phyloP scores from a whole-genome alignment of 129 eudicot species.

The Chrysanthemum makinoi region DNA sequence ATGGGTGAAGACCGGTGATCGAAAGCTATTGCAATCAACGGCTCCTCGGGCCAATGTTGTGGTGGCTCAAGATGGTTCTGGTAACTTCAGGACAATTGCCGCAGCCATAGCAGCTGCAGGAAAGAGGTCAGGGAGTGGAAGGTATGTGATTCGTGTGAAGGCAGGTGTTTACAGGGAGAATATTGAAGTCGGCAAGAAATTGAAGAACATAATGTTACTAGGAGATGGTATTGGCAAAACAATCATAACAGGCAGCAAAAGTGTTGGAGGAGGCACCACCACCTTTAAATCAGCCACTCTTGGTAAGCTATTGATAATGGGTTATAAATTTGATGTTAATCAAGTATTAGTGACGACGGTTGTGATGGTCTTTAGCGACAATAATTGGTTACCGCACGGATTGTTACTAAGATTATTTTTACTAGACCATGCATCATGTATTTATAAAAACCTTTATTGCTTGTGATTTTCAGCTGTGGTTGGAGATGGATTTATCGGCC shows the following conservation, averaged over 20 bases:
- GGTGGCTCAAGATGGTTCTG: slow-evolving; percentile 81
- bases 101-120: slow-evolving; percentile 59
- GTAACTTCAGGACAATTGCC: slow-evolving; percentile 47
- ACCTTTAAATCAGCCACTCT: slow-evolving; percentile 78
- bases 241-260: slow-evolving; percentile 63
- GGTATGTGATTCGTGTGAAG: slow-evolving; percentile 62
- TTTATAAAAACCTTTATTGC: background rate
- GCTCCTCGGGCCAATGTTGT: slow-evolving; percentile 43
- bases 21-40: slow-evolving; percentile 50
- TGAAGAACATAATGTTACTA: slow-evolving; percentile 62
- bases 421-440: too few relatives aligned
- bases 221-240: slow-evolving; percentile 84
- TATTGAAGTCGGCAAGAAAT: slow-evolving; percentile 39
- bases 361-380: too few relatives aligned
- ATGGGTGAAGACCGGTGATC: slow-evolving; percentile 58
- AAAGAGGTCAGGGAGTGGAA: slow-evolving; percentile 43
- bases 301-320: slow-evolving; percentile 40
- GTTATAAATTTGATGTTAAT: too few relatives aligned
- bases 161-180: slow-evolving; percentile 60
- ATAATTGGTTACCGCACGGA: too few relatives aligned
- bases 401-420: too few relatives aligned
- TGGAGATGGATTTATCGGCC: slow-evolving; percentile 51
- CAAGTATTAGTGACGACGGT: too few relatives aligned
- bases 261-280: slow-evolving; percentile 71
- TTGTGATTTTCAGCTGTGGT: slow-evolving; percentile 38